Conservation (phyloP, 225 moss, liverwort and hornwort genomes). For the Straminergon stramineum region DNA sequence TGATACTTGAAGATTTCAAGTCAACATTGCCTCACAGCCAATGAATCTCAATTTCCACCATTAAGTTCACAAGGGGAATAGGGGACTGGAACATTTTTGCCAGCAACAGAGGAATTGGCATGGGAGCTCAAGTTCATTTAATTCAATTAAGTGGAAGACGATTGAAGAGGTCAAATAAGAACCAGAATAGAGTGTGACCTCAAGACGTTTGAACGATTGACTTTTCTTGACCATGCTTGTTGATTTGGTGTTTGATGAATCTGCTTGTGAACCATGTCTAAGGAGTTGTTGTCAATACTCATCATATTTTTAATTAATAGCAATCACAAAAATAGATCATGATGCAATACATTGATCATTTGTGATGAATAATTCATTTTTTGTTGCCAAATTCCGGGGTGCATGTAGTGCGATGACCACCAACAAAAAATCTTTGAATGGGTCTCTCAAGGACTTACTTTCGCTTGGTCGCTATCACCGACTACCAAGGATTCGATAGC, state of each 20-base stretch:
- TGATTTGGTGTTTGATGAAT: not conserved
- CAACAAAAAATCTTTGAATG: not conserved
- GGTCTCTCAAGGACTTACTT: not conserved
- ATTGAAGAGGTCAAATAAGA: not conserved
- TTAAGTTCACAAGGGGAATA: too few relatives aligned
- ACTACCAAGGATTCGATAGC: not conserved
- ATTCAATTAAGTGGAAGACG: not conserved
- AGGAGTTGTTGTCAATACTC: not conserved
- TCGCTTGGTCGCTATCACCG: not conserved
- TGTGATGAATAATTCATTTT: not conserved
- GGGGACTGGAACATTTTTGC: too few relatives aligned
- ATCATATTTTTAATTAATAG: not conserved
- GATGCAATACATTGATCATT: not conserved
- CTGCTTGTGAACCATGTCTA: not conserved
- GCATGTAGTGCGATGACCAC: not conserved
- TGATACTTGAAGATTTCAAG: not conserved
- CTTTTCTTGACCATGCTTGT: not conserved
- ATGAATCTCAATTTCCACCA: not conserved
- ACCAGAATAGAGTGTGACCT: not conserved
- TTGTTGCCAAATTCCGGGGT: not conserved
- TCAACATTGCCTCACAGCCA: not conserved
- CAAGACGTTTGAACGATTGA: not conserved
- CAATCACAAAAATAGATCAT: not conserved
- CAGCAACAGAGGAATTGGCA: too few relatives aligned
- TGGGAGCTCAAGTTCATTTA: not conserved